Evolutionary conservation across 345 rosid species (phyloP), one percentile per base, ranked within the genome.

Genomic region (Firmiana major): DNA sequence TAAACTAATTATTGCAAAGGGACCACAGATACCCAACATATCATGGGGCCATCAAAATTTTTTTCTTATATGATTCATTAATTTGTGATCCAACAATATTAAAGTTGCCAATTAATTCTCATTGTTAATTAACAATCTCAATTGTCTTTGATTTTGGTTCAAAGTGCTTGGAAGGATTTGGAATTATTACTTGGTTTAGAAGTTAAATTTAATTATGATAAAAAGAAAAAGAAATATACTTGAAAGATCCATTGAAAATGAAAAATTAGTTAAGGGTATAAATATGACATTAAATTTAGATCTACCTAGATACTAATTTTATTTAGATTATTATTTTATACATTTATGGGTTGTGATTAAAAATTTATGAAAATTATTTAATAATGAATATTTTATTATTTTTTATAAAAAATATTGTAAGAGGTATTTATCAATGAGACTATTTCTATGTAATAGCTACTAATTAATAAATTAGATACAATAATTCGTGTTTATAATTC

Each of bases 1-100:
- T 71, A 51, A 71, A 34, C 42, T n/a, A 53, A 53, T 70, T 70
- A 48, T 70, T 48, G 59, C 24, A 26, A 48, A 71, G 22, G 46
- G 19, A 34, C 62, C 62, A 53, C 46, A 51, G 19, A 31, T 6
- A 53, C 6, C 38, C n/a, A 71, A 53, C 53, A 19, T 51, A 51
- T 31, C 59, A 71, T 31, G 46, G 42, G 28, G 60, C 19, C 26
- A 70, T 49, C 15, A 19, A 58, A 13, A 16, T 48, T 51, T 51
- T 49, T 5, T 16, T 15, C 5, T 38, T 38, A 38, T 42, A 28
- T 45, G 26, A 45, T 45, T 45, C 5, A 49, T 48, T 69, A 67
- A 43, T 13, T 53, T 71, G 38, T 28, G 15, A 49, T 17, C 74
- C 74, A 49, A 28, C 59, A 9, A 49, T 43, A 71, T 71, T 3